Evolutionary conservation across 345 rosid genomes (phyloP).

Genomic region (Gossypium raimondii): DNA sequence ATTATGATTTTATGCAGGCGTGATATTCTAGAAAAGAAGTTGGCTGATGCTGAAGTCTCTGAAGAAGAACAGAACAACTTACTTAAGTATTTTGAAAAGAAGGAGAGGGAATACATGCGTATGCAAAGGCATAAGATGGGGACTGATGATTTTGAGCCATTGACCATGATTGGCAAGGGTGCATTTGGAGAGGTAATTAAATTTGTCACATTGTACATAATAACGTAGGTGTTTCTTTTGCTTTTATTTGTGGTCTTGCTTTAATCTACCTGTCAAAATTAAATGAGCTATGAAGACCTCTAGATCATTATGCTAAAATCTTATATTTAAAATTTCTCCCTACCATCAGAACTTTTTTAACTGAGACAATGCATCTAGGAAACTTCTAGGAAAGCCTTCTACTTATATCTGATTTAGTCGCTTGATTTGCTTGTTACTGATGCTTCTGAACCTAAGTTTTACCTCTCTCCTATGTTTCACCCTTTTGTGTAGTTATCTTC

Average conservation of each 20-base stretch:
- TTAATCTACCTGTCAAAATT: neutral
- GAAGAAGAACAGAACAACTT: slow-evolving; percentile 92
- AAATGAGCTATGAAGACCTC: neutral
- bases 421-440: neutral
- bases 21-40: slow-evolving; percentile 78
- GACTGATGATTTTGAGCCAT: slow-evolving; percentile 94
- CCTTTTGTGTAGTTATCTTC: no score
- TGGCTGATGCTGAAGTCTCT: slow-evolving; percentile 96
- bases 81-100: slow-evolving; percentile 80
- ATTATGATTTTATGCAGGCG: slow-evolving; percentile 55
- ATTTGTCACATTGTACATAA: neutral
- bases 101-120: slow-evolving; percentile 97
- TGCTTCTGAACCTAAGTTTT: neutral
- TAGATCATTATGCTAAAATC: neutral
- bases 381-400: neutral
- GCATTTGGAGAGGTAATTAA: slow-evolving; percentile 90
- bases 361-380: neutral
- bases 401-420: neutral
- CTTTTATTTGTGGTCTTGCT: neutral
- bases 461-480: neutral
- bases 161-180: slow-evolving; percentile 99
- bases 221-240: neutral
- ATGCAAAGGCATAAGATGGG: slow-evolving; percentile 98
- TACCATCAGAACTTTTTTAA: neutral
- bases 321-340: neutral